Base-by-base conservation (phyloP, 2,329 filamentous ascomycete species). In the Phialophora macrospora region DNA sequence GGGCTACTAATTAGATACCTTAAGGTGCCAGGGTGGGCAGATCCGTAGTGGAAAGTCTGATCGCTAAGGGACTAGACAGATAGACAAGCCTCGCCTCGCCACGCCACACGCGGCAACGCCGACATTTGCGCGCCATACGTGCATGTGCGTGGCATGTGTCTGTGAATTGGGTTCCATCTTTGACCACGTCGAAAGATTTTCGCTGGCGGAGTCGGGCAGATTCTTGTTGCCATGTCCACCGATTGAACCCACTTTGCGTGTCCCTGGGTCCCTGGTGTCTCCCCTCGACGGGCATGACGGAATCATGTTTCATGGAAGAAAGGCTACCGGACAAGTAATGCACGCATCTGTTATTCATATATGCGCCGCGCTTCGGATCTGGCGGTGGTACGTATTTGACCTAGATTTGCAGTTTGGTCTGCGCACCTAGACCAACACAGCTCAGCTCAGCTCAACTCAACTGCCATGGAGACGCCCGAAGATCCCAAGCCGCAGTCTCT, bases 391-490 rank as follows among this genome's bases (percentile, higher is more conserved):
- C 38, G 17, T 7, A 44, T 7, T 8, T 12, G 17, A 44, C 6
- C 8, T 9, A 52, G 6, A 52, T 11, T 52, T 8, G 48, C 22
- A 14, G 48, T 12, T 52, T 28, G 26, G 9, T 48, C 44, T 34
- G 32, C 32, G 32, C 32, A 34, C 9, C 32, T 12, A 2, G 32
- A 11, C 38, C 38, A 17, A 17, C 34, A 17, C 34, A 44, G 17
- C 38, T n/a, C 38, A 41, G 17, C 38, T 7, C 38, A 41, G 17
- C 38, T 7, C 14, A 62, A 4, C 34, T 64, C 68, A 66, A 62
- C 65, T 20, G 66, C 65, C 44, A 71, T 70, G 38, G 55, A 41
- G n/a, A 63, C 54, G 9, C 24, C 63, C 24, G 57, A 63, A 38
- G 62, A 65, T 32, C 28, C 65, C 4, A 38, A 46, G 26, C 66